Percentiles rank a stretch among this genome's conserved stretches.
These are phyloP conservation scores for Pseudogymnoascus sp. DNA, from an alignment of 2,329 filamentous ascomycete genomes.

Conservation along the genomic window DNA sequence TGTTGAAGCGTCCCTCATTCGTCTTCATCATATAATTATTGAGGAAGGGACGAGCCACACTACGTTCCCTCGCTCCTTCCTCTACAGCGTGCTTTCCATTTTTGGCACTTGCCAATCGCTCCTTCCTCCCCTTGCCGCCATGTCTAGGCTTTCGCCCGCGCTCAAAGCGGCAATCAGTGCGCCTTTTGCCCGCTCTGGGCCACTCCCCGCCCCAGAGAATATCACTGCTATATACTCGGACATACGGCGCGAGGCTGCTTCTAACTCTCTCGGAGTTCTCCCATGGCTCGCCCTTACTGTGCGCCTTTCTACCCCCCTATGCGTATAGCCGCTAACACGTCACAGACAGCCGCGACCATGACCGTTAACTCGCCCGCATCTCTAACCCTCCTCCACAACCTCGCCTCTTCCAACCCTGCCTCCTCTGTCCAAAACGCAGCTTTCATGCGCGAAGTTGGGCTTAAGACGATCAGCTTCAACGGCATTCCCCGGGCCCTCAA, in stretches of 20 bases:
- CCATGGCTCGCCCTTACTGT: constrained; percentile 63
- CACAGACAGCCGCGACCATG: constrained; percentile 68
- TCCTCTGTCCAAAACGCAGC: constrained; percentile 48
- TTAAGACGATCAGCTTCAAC: constrained; percentile 74
- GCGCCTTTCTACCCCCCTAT: constrained; percentile 16
- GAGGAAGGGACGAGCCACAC: neutral
- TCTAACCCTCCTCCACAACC: constrained; percentile 45
- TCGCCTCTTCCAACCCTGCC: constrained; percentile 15
- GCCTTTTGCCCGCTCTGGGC: constrained; percentile 56
- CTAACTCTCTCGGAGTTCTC: constrained; percentile 51
- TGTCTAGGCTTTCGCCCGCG: constrained; percentile 64
- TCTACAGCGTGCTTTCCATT: neutral
- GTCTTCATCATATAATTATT: neutral
- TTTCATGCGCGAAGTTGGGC: constrained; percentile 64
- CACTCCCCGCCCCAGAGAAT: constrained; percentile 52
- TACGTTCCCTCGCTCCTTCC: neutral
- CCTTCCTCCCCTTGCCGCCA: constrained; percentile 27
- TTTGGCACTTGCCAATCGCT: neutral
- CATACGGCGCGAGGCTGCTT: constrained; percentile 54
- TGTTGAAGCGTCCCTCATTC: neutral
- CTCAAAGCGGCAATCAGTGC: constrained; percentile 69
- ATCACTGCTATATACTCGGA: constrained; percentile 56
- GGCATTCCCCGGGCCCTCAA: constrained; percentile 52
- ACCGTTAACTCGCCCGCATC: constrained; percentile 80
- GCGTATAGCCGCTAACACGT: constrained; percentile 11